Percentiles rank a stretch among this genome's conserved stretches.
These are phyloP conservation scores for Keithomyces neogunnii DNA, from an alignment of 2,329 filamentous ascomycete species.

Conservation along the genomic window DNA sequence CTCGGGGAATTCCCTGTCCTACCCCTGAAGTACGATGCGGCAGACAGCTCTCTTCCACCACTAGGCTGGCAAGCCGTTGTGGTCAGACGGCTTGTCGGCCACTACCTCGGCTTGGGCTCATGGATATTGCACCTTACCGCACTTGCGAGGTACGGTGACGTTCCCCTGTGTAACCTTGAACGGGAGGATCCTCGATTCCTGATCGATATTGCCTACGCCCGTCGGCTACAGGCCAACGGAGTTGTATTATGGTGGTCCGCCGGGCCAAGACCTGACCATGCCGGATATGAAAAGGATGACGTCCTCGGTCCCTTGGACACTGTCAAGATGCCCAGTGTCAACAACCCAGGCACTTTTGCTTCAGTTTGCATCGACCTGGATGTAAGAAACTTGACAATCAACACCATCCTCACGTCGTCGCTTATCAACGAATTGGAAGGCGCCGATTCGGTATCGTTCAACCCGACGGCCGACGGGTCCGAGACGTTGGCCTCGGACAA, in stretches of 20 bases:
- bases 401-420: conserved; percentile 93
- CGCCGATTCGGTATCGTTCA: conserved; percentile 77
- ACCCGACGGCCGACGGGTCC: conserved; percentile 38
- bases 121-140: conserved; percentile 87
- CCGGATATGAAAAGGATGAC: conserved; percentile 90
- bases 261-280: conserved; percentile 82
- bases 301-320: conserved; percentile 73
- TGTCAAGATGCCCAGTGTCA: conserved; percentile 86
- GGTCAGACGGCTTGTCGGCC: conserved; percentile 74
- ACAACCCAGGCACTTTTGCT: conserved; percentile 87
- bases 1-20: conserved; percentile 79
- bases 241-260: conserved; percentile 97
- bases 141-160: conserved; percentile 83
- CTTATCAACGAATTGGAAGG: conserved; percentile 95
- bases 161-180: conserved; percentile 92
- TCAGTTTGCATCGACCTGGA: conserved; percentile 95
- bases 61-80: conserved; percentile 91
- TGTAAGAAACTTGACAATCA: conserved; percentile 90
- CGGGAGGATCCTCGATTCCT: conserved; percentile 88
- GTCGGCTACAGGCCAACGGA: conserved; percentile 80
- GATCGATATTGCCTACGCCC: conserved; percentile 91
- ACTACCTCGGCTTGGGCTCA: conserved; percentile 85
- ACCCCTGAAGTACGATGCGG: conserved; percentile 69
- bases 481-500: conserved; percentile 70
- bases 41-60: conserved; percentile 80